Conservation (phyloP, 2,329 filamentous ascomycete genomes). For the Xylariaceae sp. region DNA sequence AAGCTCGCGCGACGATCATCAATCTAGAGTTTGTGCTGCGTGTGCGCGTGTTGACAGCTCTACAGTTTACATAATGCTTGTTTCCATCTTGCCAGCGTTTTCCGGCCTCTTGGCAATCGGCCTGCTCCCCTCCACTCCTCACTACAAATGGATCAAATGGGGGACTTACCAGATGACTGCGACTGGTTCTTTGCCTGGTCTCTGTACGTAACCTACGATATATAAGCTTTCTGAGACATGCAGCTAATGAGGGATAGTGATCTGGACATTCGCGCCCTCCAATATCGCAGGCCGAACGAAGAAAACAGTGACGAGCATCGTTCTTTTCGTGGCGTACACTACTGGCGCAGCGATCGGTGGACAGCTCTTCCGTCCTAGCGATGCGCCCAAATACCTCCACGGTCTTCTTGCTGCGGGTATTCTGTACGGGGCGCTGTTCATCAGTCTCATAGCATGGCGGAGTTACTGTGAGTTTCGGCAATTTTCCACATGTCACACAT, state of each 20-base stretch:
- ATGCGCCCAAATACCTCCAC: slow-evolving; percentile 18
- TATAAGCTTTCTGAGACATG: background rate
- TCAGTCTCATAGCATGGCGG: slow-evolving; percentile 23
- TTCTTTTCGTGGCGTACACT: slow-evolving; percentile 19
- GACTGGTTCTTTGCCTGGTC: slow-evolving; percentile 24
- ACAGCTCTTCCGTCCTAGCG: slow-evolving; percentile 21
- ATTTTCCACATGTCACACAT: background rate
- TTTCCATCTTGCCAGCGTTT: slow-evolving; percentile 29
- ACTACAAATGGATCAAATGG: slow-evolving; percentile 27
- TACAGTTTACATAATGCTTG: slow-evolving; percentile 23
- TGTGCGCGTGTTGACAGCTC: background rate
- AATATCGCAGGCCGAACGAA: slow-evolving; percentile 23
- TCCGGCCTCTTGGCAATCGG: slow-evolving; percentile 30
- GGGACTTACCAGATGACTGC: slow-evolving; percentile 31
- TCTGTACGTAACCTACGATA: slow-evolving; percentile 15
- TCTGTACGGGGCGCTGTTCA: slow-evolving; percentile 25
- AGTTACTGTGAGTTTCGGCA: slow-evolving; percentile 20
- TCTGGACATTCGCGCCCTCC: slow-evolving; percentile 32
- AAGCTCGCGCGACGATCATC: slow-evolving; percentile 6
- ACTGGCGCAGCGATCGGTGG: slow-evolving; percentile 18
- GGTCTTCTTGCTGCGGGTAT: slow-evolving; percentile 23
- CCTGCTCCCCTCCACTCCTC: slow-evolving; percentile 23
- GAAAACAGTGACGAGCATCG: slow-evolving; percentile 17
- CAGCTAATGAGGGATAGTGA: slow-evolving; percentile 17
- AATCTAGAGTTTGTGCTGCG: background rate